Evolutionary conservation across 2,329 filamentous ascomycete species (phyloP).

Genomic region (Epichloe scottii): DNA sequence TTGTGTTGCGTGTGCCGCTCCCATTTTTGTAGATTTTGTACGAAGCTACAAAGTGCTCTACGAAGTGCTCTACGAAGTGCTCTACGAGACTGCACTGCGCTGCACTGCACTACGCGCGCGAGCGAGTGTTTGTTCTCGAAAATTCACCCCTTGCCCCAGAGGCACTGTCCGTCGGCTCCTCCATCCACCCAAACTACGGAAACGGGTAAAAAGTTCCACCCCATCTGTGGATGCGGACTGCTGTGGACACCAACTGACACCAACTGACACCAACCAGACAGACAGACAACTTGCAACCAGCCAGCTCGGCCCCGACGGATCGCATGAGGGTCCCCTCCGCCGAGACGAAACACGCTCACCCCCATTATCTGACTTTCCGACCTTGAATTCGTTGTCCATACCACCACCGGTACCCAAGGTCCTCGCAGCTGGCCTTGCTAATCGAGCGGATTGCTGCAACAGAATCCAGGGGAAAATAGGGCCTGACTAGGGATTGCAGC

Average conservation of each 20-base stretch:
- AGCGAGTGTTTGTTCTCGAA: too few relatives aligned
- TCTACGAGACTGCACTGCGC: background rate
- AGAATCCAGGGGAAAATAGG: background rate
- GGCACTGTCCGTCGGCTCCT: too few relatives aligned
- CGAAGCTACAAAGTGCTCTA: background rate
- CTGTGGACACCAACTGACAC: too few relatives aligned
- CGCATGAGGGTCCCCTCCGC: slow-evolving; percentile 2
- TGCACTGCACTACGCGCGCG: too few relatives aligned
- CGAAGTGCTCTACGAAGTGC: background rate
- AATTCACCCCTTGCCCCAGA: too few relatives aligned
- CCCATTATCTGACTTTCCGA: slow-evolving; percentile 1
- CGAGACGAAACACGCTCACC: background rate
- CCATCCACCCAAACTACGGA: too few relatives aligned
- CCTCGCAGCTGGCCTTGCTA: background rate
- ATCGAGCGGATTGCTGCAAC: background rate
- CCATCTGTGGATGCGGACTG: too few relatives aligned
- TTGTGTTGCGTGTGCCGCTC: background rate
- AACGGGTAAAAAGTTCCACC: too few relatives aligned
- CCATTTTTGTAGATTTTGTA: background rate
- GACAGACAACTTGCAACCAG: background rate
- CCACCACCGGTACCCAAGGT: background rate
- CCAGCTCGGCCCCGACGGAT: slow-evolving; percentile 1
- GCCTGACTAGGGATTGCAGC: background rate
- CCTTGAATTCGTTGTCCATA: background rate
- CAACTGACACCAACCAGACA: too few relatives aligned